A percentile compares a stretch with the other conserved stretches of the same genome.
These are phyloP conservation scores for Xylariaceae sp. DNA, from an alignment of 2,329 filamentous ascomycete species.

Conservation along the genomic window DNA sequence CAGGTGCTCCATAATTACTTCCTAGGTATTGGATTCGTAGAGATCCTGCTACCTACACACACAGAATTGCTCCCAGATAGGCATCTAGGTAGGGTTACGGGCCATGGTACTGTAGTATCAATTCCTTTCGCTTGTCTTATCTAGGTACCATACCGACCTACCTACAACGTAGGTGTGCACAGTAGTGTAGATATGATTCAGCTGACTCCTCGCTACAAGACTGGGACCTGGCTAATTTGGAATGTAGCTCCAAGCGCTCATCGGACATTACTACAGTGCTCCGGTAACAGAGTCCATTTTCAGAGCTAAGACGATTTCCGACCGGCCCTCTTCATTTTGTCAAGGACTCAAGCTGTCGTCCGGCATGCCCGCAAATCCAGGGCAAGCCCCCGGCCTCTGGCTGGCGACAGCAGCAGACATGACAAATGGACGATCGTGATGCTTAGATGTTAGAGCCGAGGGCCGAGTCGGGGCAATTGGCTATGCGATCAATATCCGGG, in stretches of 20 bases:
- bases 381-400: neutral
- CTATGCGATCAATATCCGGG: no score
- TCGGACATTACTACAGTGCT: conserved; percentile 8
- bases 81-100: no score
- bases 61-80: no score
- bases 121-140: no score
- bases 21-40: no score
- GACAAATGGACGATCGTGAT: neutral
- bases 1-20: no score
- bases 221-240: conserved; percentile 10
- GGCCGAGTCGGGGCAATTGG: no score
- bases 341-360: neutral
- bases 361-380: neutral
- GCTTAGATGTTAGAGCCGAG: neutral
- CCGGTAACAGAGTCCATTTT: neutral
- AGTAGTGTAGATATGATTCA: conserved; percentile 8
- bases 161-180: conserved; percentile 8
- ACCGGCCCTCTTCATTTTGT: neutral
- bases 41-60: no score
- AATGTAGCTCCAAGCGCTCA: conserved; percentile 14
- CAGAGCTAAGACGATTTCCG: neutral
- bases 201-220: neutral
- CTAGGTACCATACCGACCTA: no score
- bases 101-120: no score
- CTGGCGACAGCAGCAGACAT: neutral